Percentiles rank a stretch among this genome's conserved stretches.
Conservation (phyloP, 257 asterid species). For the Solanum microdontum region DNA sequence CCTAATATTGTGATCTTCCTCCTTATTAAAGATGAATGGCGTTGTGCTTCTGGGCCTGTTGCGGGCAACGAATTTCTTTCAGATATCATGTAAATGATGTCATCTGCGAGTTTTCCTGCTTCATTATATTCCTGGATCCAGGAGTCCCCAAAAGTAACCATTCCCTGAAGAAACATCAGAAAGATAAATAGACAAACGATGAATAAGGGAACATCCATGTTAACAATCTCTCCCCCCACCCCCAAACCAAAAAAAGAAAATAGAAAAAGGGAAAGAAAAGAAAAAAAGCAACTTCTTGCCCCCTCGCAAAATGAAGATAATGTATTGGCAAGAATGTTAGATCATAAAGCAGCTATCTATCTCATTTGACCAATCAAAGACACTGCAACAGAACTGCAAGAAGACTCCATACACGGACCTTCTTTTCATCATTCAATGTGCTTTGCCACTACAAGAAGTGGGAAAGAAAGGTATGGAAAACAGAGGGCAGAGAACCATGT, state of each 20-base stretch:
- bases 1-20: slow-evolving; percentile 84
- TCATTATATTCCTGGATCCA: slow-evolving; percentile 94
- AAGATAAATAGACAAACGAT: neutral
- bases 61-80: slow-evolving; percentile 55
- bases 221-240: neutral
- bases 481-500: neutral
- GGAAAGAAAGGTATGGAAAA: neutral
- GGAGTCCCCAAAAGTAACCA: slow-evolving; percentile 64
- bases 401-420: neutral
- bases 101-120: slow-evolving; percentile 83
- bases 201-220: neutral
- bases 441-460: neutral
- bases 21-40: slow-evolving; percentile 69
- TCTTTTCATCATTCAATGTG: neutral
- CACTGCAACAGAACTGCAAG: neutral
- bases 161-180: slow-evolving; percentile 15
- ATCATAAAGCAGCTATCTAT: neutral
- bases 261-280: neutral
- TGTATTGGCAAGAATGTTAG: neutral
- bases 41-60: slow-evolving; percentile 74
- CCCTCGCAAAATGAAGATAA: neutral
- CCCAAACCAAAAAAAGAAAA: neutral
- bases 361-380: neutral
- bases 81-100: slow-evolving; percentile 64
- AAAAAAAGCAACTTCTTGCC: neutral